Conservation (phyloP, 192 early-diverging fungal genomes). For the Cetraspora pellucida region DNA sequence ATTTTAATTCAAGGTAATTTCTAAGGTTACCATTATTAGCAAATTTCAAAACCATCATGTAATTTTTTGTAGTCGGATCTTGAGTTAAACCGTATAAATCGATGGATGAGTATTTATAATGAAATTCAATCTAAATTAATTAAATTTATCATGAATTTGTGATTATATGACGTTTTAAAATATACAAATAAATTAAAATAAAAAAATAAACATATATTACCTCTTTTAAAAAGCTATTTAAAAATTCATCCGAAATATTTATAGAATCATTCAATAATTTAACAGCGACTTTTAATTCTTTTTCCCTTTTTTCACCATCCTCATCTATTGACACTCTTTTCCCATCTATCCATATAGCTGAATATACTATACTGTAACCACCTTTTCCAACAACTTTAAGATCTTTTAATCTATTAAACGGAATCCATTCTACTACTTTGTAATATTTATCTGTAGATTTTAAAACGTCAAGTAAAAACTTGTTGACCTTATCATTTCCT, state of each 20-base stretch:
- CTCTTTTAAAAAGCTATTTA: no score
- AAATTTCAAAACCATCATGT: conserved; percentile 44
- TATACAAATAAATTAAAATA: background rate
- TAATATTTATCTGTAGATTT: background rate
- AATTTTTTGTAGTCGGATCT: conserved; percentile 27
- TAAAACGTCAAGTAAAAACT: conserved; percentile 5
- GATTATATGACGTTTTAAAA: background rate
- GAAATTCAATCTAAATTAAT: background rate
- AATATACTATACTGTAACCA: conserved; percentile 1
- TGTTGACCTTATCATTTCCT: conserved; percentile 8
- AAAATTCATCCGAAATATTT: background rate
- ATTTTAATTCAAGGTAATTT: conserved; percentile 39
- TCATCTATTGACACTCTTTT: no score
- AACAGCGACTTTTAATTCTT: background rate
- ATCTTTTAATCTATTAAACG: conserved; percentile 13
- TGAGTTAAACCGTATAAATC: background rate
- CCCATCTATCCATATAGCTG: conserved; percentile 11
- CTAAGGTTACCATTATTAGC: conserved; percentile 39
- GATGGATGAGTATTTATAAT: background rate
- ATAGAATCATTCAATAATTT: background rate
- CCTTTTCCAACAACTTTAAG: background rate
- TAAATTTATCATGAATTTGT: no score
- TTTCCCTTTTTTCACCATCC: background rate
- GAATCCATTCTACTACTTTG: conserved; percentile 16
- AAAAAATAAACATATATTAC: no score